A percentile compares a stretch with the other conserved stretches of the same genome.
Evolutionary conservation across 2,329 filamentous ascomycete genomes (phyloP).

Genomic region (Fusarium fracticaudum): DNA sequence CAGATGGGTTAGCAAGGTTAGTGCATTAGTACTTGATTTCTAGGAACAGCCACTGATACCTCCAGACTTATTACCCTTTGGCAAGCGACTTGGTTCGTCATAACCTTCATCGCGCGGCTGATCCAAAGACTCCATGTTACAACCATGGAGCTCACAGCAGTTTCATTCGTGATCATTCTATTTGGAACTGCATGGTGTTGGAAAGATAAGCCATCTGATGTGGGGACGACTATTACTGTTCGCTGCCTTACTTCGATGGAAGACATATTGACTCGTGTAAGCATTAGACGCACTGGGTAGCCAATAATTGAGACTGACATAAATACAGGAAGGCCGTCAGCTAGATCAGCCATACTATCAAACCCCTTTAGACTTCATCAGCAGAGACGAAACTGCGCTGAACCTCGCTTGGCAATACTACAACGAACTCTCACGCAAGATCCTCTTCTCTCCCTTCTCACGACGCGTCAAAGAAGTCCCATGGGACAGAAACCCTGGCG

Average conservation of each 20-base stretch:
- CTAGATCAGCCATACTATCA: constrained; percentile 3
- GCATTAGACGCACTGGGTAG: not conserved
- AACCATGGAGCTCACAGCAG: constrained; percentile 17
- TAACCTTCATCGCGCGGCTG: not conserved
- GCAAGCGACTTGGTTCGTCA: constrained; percentile 16
- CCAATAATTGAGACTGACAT: not conserved
- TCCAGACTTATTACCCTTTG: constrained; percentile 1
- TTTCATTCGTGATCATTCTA: constrained; percentile 8
- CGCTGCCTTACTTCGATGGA: not conserved
- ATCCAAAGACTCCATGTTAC: constrained; percentile 10
- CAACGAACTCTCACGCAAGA: constrained; percentile 6
- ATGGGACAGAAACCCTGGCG: constrained; percentile 13
- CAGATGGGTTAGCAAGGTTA: constrained; percentile 11
- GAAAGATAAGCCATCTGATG: constrained; percentile 21
- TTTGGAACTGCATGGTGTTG: constrained; percentile 23
- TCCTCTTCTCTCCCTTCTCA: constrained; percentile 9
- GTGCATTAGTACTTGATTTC: not conserved
- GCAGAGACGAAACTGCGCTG: constrained; percentile 12
- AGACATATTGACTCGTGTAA: not conserved
- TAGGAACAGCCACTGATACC: not conserved
- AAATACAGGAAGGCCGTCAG: not conserved
- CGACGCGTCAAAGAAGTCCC: not conserved
- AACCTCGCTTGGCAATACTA: constrained; percentile 23
- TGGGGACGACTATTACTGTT: not conserved
- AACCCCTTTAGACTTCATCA: constrained; percentile 12